phyloP scores from a whole-genome alignment of 139 green algal genomes.

The Auxenochlorella pyrenoidosa region DNA sequence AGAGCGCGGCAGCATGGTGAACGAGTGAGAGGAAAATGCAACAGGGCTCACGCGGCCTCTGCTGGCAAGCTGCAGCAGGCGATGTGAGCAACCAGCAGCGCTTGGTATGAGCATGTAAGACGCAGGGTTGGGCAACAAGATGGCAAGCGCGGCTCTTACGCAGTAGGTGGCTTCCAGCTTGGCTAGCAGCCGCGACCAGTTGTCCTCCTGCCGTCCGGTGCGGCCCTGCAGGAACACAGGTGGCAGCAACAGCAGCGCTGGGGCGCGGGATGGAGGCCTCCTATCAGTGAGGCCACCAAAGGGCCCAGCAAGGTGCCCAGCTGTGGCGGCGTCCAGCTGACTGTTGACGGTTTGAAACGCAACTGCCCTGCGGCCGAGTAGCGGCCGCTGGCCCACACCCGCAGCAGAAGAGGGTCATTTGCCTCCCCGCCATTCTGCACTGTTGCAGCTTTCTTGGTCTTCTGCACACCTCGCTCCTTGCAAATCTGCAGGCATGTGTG shows the following conservation, averaged over 20 bases:
- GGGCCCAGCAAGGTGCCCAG: neutral
- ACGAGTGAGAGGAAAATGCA: neutral
- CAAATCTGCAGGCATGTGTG: neutral
- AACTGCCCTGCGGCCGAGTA: neutral
- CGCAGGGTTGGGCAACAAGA: neutral
- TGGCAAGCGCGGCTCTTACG: neutral
- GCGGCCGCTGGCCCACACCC: neutral
- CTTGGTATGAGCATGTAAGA: neutral
- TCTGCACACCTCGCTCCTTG: constrained; percentile 22
- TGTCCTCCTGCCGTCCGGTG: constrained; percentile 10
- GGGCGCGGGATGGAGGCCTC: neutral
- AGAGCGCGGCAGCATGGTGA: neutral
- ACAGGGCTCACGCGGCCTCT: neutral
- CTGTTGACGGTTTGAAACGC: neutral
- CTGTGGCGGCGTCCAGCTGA: neutral
- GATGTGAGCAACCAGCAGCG: too few relatives aligned
- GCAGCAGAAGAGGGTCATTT: constrained; percentile 6
- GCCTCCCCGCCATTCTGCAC: neutral
- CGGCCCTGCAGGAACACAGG: neutral
- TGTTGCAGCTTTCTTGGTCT: neutral
- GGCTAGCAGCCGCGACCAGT: constrained; percentile 8
- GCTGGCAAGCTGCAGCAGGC: neutral
- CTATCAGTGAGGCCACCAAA: too few relatives aligned
- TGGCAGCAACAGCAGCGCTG: neutral
- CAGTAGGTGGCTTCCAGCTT: constrained; percentile 33